Base-by-base conservation (phyloP, 2,329 filamentous ascomycete species). In the Xylaria sp. region DNA sequence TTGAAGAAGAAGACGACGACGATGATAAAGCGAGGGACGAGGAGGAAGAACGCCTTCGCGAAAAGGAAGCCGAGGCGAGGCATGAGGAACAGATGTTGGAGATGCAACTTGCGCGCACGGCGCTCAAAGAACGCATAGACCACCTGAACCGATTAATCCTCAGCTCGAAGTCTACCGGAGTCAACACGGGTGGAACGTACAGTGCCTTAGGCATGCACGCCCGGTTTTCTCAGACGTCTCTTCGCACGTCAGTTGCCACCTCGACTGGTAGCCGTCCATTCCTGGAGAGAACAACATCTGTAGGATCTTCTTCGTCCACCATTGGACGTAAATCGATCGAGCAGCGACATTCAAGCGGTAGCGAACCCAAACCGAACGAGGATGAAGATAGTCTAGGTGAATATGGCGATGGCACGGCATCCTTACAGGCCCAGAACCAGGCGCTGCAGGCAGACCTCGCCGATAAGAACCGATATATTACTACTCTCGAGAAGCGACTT, bases 51-150 rank as follows among this genome's bases (percentile, higher is more conserved):
- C 83, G 87, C 62, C 86, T 79, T 39, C 80, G 87, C 17, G 87
- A 94, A 70, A 85, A 88, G 63, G 91, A 97, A 72, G 89, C 90
- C 7, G 87, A 92, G 62, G 84, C 91, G 62, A 86, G 92, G 38
- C 94, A 97, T 63, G 92, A 97, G 69, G 94, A 97, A 75, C 94
- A 99, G 72, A 93, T 99, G 83, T 80, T 99, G 50, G 94, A 99
- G 73, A 97, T 99, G 90, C 94, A 99, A 71, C 82, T 99, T 43
- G 94, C 94, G 26, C 86, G 94, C 39, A 99, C 94, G 1, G 94
- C 94, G 0, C 77, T 99, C 50, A 99, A 97, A 72, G 94, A 99
- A 76, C 88, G 94, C 24, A 99, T 99, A 65, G 92, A 97, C 70
- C 94, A 99, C 72, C 80, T 99, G 43, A 99, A 97, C 73, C 87